These are phyloP conservation scores for Viridothelium virens DNA, from an alignment of 495 filamentous ascomycete species.

Conservation along the genomic window DNA sequence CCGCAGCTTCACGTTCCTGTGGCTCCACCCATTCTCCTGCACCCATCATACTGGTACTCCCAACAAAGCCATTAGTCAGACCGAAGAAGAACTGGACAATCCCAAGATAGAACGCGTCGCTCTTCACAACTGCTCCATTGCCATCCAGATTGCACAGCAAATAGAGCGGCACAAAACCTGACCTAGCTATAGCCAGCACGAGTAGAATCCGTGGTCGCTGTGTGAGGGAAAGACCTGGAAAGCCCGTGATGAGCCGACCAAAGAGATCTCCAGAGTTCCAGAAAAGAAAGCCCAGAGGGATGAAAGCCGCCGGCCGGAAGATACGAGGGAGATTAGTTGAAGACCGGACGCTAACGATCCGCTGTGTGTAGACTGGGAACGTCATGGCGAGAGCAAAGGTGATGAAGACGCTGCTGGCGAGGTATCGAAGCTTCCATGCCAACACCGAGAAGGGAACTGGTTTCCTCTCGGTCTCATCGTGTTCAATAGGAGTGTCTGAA, in stretches of 20 bases:
- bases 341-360: slow-evolving; percentile 56
- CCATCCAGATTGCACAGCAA: slow-evolving; percentile 77
- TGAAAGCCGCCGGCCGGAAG: slow-evolving; percentile 66
- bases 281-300: slow-evolving; percentile 81
- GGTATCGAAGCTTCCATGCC: slow-evolving; percentile 64
- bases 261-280: slow-evolving; percentile 88
- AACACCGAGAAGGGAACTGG: slow-evolving; percentile 58
- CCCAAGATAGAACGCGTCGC: slow-evolving; percentile 81
- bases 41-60: slow-evolving; percentile 83
- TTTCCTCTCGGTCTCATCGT: slow-evolving; percentile 44
- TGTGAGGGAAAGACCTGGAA: slow-evolving; percentile 53
- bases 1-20: slow-evolving; percentile 76
- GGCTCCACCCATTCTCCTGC: slow-evolving; percentile 68
- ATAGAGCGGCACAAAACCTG: slow-evolving; percentile 76
- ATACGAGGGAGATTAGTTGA: slow-evolving; percentile 46
- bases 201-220: slow-evolving; percentile 58
- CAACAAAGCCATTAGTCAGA: slow-evolving; percentile 75
- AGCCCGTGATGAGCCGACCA: slow-evolving; percentile 62
- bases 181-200: slow-evolving; percentile 51
- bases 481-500: slow-evolving; percentile 35
- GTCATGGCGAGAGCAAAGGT: slow-evolving; percentile 84
- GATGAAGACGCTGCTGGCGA: slow-evolving; percentile 61
- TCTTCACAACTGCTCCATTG: slow-evolving; percentile 56
- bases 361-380: slow-evolving; percentile 84
- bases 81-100: slow-evolving; percentile 80